These are phyloP conservation scores for Scorias spongiosa DNA, from an alignment of 2,329 filamentous ascomycete species.

Conservation along the genomic window DNA sequence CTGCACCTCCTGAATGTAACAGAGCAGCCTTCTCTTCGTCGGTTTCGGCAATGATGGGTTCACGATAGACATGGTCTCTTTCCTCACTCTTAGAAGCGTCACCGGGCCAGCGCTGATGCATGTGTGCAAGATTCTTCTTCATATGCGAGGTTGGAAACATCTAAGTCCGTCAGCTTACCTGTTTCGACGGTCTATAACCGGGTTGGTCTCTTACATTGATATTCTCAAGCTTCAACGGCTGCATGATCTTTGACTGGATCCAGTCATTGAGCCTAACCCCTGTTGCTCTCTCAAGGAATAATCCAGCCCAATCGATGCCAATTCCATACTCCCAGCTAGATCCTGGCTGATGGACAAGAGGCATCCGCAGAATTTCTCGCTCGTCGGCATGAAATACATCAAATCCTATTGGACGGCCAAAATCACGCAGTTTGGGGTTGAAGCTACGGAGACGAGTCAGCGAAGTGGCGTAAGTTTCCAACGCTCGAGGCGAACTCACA, in stretches of 20 bases:
- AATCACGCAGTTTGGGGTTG: conserved; percentile 27
- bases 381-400: conserved; percentile 44
- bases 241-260: conserved; percentile 31
- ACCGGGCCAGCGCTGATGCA: conserved; percentile 38
- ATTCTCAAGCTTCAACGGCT: conserved; percentile 31
- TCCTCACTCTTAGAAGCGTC: conserved; percentile 17
- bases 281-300: conserved; percentile 31
- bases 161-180: neutral
- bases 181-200: too few species aligned
- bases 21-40: conserved; percentile 29
- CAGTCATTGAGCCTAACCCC: conserved; percentile 29
- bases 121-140: conserved; percentile 39
- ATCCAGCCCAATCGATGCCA: conserved; percentile 35
- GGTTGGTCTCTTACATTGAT: conserved; percentile 24
- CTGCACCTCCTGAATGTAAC: conserved; percentile 47
- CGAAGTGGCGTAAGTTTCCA: neutral
- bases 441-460: conserved; percentile 13
- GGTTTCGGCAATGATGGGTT: conserved; percentile 30
- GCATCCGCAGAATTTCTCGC: conserved; percentile 34
- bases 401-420: conserved; percentile 32
- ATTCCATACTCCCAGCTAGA: conserved; percentile 42
- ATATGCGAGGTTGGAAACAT: conserved; percentile 42
- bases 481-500: conserved; percentile 13
- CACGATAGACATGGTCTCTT: conserved; percentile 37
- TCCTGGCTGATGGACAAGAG: conserved; percentile 49